Evolutionary conservation across 257 asterid species (phyloP).

Genomic region (Nyctanthes arbortristis): DNA sequence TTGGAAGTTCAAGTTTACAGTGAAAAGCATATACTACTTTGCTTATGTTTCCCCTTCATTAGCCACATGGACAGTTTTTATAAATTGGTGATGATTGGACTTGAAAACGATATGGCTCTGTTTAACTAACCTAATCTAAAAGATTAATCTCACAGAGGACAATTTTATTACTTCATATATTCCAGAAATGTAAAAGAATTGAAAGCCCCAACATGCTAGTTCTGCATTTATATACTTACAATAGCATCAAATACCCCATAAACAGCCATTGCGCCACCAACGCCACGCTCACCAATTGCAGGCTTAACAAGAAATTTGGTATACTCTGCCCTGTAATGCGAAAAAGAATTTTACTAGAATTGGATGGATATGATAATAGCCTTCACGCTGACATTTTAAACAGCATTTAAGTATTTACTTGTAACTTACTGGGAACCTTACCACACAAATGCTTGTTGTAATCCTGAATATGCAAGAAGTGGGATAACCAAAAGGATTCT

Average conservation of each 20-base stretch:
- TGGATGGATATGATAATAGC: not conserved
- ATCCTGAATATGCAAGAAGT: slow-evolving; percentile 88
- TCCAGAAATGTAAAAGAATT: no score
- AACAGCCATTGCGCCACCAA: slow-evolving; percentile 96
- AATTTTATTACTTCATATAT: no score
- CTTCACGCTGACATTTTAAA: not conserved
- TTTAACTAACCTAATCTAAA: not conserved
- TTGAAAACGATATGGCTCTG: not conserved
- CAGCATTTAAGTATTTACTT: slow-evolving; percentile 7
- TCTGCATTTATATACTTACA: slow-evolving; percentile 50
- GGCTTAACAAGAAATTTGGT: slow-evolving; percentile 86
- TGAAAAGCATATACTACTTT: not conserved
- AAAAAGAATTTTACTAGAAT: slow-evolving; percentile 1
- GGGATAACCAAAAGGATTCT: slow-evolving; percentile 86
- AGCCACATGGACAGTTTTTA: not conserved
- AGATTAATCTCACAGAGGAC: not conserved
- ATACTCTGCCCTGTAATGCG: slow-evolving; percentile 78
- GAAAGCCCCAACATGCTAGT: not conserved
- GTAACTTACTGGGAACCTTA: slow-evolving; percentile 31
- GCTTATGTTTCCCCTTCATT: not conserved
- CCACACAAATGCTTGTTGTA: slow-evolving; percentile 97
- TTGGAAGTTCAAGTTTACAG: not conserved
- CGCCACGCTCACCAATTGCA: slow-evolving; percentile 83
- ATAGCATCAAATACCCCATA: slow-evolving; percentile 89
- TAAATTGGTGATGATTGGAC: not conserved